A percentile compares a stretch with the other conserved stretches of the same genome.
Evolutionary conservation across 2,329 filamentous ascomycete species (phyloP).

Genomic region (Alternaria infectoria): DNA sequence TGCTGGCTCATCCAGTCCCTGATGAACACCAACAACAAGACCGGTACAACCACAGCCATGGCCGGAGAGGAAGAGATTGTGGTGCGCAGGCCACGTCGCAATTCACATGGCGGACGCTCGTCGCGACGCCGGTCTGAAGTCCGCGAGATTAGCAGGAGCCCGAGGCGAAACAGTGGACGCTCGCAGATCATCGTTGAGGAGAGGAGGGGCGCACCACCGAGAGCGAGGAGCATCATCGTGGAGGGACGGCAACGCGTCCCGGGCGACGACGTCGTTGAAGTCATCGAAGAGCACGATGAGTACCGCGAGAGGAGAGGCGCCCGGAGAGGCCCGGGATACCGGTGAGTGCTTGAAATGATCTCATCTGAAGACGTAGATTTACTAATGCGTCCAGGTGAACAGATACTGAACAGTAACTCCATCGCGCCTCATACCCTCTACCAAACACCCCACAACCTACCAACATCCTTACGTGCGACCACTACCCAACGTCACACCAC

Average conservation of each 20-base stretch:
- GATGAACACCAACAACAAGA: constrained; percentile 40
- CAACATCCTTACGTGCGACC: neutral
- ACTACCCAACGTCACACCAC: neutral
- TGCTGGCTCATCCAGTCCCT: constrained; percentile 58
- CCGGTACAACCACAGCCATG: constrained; percentile 47
- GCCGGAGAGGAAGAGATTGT: constrained; percentile 66
- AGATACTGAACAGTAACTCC: neutral
- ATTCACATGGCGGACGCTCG: constrained; percentile 41
- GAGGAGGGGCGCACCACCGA: constrained; percentile 36
- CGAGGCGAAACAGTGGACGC: constrained; percentile 37
- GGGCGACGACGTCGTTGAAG: constrained; percentile 63
- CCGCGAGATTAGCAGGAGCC: constrained; percentile 48
- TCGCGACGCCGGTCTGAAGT: constrained; percentile 42
- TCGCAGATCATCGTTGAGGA: constrained; percentile 49
- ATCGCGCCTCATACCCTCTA: neutral
- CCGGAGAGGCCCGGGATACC: constrained; percentile 52
- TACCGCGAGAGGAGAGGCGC: constrained; percentile 47
- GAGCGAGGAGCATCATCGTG: constrained; percentile 51
- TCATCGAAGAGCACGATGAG: constrained; percentile 62
- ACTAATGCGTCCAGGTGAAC: constrained; percentile 7
- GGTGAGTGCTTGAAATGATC: constrained; percentile 48
- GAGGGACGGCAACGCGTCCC: constrained; percentile 53
- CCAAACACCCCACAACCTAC: neutral
- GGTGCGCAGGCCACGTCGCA: constrained; percentile 40
- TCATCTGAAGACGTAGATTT: neutral